Percentiles rank a stretch among this genome's conserved stretches.
Conservation (phyloP, 768 basidiomycete genomes). For the Exidia glandulosa region DNA sequence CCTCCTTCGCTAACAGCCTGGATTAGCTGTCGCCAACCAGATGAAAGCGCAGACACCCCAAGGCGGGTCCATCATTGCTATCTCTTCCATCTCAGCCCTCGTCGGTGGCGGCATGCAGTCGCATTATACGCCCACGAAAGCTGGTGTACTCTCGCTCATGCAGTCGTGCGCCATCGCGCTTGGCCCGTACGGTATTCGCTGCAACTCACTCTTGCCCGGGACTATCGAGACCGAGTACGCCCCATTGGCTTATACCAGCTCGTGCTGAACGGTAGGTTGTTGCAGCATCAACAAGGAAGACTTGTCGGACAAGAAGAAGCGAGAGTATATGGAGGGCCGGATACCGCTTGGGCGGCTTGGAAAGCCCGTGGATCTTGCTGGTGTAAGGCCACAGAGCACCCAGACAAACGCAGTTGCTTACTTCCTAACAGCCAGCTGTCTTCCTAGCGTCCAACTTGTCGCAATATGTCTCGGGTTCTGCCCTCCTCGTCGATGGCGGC, state of each 20-base stretch:
- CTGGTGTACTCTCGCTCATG: constrained; percentile 68
- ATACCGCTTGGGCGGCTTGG: constrained; percentile 60
- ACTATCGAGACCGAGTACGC: constrained; percentile 53
- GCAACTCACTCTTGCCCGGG: constrained; percentile 61
- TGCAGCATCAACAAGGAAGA: constrained; percentile 59
- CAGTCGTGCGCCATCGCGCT: constrained; percentile 69
- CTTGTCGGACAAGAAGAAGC: constrained; percentile 45
- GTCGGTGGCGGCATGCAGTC: constrained; percentile 45
- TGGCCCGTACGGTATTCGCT: constrained; percentile 66
- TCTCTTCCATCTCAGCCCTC: constrained; percentile 69
- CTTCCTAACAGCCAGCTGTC: constrained; percentile 40
- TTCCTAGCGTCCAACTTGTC: constrained; percentile 66
- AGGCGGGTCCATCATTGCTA: constrained; percentile 64
- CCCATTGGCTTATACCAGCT: neutral
- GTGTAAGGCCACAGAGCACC: constrained; percentile 23
- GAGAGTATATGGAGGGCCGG: constrained; percentile 51
- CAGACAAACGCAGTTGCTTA: neutral
- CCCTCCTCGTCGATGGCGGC: constrained; percentile 61
- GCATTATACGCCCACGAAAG: constrained; percentile 14
- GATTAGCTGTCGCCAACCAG: constrained; percentile 54
- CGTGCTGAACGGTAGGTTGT: neutral
- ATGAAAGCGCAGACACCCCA: constrained; percentile 60
- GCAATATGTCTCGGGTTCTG: constrained; percentile 55
- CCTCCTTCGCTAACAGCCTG: neutral
- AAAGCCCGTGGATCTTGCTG: constrained; percentile 4